Percentiles rank a stretch among this genome's conserved stretches.
These are phyloP conservation scores for Lentinula raphanica DNA, from an alignment of 768 basidiomycete genomes.

Conservation along the genomic window DNA sequence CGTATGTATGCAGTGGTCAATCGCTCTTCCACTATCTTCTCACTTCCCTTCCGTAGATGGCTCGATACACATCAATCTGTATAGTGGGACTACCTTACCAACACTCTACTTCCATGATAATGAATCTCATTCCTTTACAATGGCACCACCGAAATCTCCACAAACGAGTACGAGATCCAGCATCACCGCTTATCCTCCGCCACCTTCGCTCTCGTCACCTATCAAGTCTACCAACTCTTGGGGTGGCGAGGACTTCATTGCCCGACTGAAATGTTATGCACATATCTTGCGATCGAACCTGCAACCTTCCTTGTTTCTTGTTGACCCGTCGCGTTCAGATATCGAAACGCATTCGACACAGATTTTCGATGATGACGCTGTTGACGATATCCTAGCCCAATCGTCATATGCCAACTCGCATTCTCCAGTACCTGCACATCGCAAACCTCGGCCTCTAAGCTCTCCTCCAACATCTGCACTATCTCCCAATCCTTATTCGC, in stretches of 20 bases:
- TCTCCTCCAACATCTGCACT: conserved; percentile 19
- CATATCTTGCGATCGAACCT: conserved; percentile 82
- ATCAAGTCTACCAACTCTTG: conserved; percentile 51
- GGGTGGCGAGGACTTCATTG: conserved; percentile 86
- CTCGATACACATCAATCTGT: conserved; percentile 83
- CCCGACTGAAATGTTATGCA: conserved; percentile 69
- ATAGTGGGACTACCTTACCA: conserved; percentile 78
- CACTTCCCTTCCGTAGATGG: conserved; percentile 52
- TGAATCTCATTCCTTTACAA: conserved; percentile 76
- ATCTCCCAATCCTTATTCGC: conserved; percentile 50
- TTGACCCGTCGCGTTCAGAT: conserved; percentile 92
- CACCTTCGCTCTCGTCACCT: conserved; percentile 42
- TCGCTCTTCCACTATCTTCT: neutral
- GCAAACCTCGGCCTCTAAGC: conserved; percentile 65
- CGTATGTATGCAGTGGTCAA: conserved; percentile 31
- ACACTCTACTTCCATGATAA: conserved; percentile 97
- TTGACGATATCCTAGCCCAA: conserved; percentile 80
- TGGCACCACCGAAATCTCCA: conserved; percentile 38
- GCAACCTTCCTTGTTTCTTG: conserved; percentile 79
- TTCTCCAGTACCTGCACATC: conserved; percentile 81
- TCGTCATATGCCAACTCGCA: conserved; percentile 72
- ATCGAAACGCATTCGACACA: conserved; percentile 86
- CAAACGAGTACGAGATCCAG: conserved; percentile 25
- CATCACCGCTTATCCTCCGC: conserved; percentile 59
- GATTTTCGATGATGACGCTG: conserved; percentile 79